Percentiles rank a stretch among this genome's conserved stretches.
Evolutionary conservation across 169 alveolate species (phyloP).

Genomic region (Besnoitia besnoiti): DNA sequence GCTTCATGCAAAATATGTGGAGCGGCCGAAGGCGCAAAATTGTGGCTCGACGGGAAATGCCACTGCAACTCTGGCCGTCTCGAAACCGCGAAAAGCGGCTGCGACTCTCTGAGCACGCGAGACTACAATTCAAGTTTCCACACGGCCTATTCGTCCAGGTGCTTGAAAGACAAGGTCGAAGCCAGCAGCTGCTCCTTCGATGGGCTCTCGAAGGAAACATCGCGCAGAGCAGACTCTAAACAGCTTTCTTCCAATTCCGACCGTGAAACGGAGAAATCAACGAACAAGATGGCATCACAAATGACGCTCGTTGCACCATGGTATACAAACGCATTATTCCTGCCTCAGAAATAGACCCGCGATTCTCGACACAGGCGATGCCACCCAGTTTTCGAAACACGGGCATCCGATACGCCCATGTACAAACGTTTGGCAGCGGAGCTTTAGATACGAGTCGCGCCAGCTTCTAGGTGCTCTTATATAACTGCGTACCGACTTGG

Average conservation of each 20-base stretch:
- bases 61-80: conserved; percentile 18
- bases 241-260: not conserved
- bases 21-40: not conserved
- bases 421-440: no score
- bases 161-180: not conserved
- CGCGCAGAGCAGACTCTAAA: not conserved
- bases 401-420: no score
- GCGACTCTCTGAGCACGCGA: not conserved
- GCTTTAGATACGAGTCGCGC: no score
- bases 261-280: not conserved
- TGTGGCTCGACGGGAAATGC: not conserved
- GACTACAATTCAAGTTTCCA: not conserved
- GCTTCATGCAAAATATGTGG: conserved; percentile 20
- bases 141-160: not conserved
- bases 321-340: not conserved
- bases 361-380: not conserved
- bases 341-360: not conserved
- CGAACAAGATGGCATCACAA: not conserved
- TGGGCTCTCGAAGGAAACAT: not conserved
- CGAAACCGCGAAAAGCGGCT: not conserved
- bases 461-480: no score
- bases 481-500: no score
- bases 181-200: no score
- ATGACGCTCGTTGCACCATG: not conserved
- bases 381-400: not conserved